Evolutionary conservation across 306 rosid genomes (phyloP), one percentile per base, ranked within the genome.

Genomic region (Rosa rugosa): DNA sequence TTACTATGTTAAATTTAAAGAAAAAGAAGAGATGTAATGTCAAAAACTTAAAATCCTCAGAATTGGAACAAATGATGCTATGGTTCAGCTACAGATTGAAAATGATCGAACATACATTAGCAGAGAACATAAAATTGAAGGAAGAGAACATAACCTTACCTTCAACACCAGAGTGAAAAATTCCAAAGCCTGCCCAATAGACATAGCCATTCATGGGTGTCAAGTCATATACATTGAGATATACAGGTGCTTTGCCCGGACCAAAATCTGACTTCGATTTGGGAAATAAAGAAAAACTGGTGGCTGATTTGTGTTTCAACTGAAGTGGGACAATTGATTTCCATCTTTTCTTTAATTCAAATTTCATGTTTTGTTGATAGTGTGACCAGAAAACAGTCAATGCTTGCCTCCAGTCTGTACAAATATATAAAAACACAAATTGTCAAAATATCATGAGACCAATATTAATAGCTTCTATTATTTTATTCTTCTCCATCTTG

Each of bases 81-180:
- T 20, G 47, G 49, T 38, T 53, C 66, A 38, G 69, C 20, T 11
- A 5, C 38, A 63, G 47, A 10, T 36, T 11, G 6, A 51, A 53
- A 70, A 22, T 25, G 50, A n/a, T n/a, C n/a, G n/a, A 53, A 17
- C 2, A 50, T 17, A 62, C n/a, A 12, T 42, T 34, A 12, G 71
- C 27, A 76, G 17, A 70, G 25, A 3, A 40, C 18, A 71, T 56
- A 20, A 51, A 62, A 60, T 56, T 74, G 81, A 66, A 71, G 42
- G 59, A 80, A 69, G 80, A 56, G 22, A 38, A 71, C 75, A 65
- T 23, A 16, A 63, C 13, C 62, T 44, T 85, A 93, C 99, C 99
- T 93, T 96, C 97, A 45, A 96, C 96, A 73, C 99, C 98, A 73
- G 99, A 96, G 86, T 96, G 98, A 81, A 89, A 96, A 83, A 96